Base-by-base conservation (phyloP, 2,329 filamentous ascomycete species). In the Amylocarpus encephaloides region DNA sequence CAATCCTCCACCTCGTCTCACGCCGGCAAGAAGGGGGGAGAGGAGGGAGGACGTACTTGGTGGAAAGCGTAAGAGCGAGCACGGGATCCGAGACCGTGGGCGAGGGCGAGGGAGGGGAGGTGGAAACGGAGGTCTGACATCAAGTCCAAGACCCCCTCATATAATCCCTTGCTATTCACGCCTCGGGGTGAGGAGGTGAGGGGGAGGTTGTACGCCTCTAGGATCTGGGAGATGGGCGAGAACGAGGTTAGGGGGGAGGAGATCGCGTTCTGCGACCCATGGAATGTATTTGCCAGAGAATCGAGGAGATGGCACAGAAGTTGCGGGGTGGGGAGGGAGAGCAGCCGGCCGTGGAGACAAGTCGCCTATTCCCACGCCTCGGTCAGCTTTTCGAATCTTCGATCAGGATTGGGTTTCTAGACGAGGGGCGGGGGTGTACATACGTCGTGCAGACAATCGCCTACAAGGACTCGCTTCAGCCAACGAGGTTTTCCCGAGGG, bases 391-490 rank as follows among this genome's bases (percentile, higher is more conserved):
- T n/a, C n/a, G n/a, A n/a, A n/a, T n/a, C n/a, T n/a, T n/a, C n/a
- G n/a, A n/a, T n/a, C n/a, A n/a, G n/a, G n/a, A n/a, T n/a, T n/a
- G n/a, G n/a, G n/a, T n/a, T n/a, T n/a, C n/a, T n/a, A n/a, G n/a
- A n/a, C n/a, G n/a, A n/a, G n/a, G n/a, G n/a, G n/a, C n/a, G n/a
- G n/a, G n/a, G n/a, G n/a, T n/a, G n/a, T n/a, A n/a, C 44, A 32
- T 40, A 59, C 56, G 50, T 59, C 56, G 36, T 57, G 50, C 5
- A 15, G 34, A 38, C 41, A 44, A 49, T 57, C 54, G 4, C 56
- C 56, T 10, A 57, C 38, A 12, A 57, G 12, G 6, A 59, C 22
- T 13, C 42, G 30, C 30, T 52, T 41, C 41, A 52, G 55, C 56
- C 56, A 59, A 2, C 30, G 12, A 11, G 54, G 54, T 18, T 52